Evolutionary conservation across 768 basidiomycete species (phyloP).

Genomic region (Amanita thiersii): DNA sequence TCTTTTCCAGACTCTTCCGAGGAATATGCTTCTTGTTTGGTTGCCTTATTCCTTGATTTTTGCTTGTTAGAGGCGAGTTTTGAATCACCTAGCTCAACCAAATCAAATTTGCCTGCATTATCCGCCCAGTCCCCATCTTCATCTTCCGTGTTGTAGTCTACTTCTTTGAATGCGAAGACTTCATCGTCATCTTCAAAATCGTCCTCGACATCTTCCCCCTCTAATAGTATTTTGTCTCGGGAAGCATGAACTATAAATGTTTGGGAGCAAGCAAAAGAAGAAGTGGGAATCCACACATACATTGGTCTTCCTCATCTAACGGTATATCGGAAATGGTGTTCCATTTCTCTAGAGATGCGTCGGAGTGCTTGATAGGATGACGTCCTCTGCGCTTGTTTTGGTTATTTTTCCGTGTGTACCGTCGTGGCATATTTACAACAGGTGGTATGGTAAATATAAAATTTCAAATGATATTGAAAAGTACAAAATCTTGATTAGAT

Average conservation of each 20-base stretch:
- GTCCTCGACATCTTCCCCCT: slow-evolving; percentile 44
- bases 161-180: slow-evolving; percentile 65
- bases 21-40: slow-evolving; percentile 16
- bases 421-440: slow-evolving; percentile 40
- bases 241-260: slow-evolving; percentile 53
- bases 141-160: slow-evolving; percentile 43
- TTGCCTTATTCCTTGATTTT: slow-evolving; percentile 19
- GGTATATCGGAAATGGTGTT: slow-evolving; percentile 60
- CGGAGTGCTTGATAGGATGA: slow-evolving; percentile 40
- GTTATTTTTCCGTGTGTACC: slow-evolving; percentile 30
- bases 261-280: slow-evolving; percentile 1
- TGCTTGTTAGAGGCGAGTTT: slow-evolving; percentile 16
- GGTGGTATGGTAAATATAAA: slow-evolving; percentile 6
- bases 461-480: neutral
- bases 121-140: slow-evolving; percentile 27
- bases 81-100: slow-evolving; percentile 18
- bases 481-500: too few relatives aligned
- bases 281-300: slow-evolving; percentile 30
- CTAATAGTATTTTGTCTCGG: slow-evolving; percentile 71
- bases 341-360: slow-evolving; percentile 57
- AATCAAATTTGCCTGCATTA: slow-evolving; percentile 20
- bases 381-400: slow-evolving; percentile 25
- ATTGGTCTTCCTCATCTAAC: slow-evolving; percentile 72
- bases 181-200: slow-evolving; percentile 66
- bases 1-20: slow-evolving; percentile 28